Evolutionary conservation across 306 rosid species (phyloP), one percentile per base, ranked within the genome.

Genomic region (Delonix regia): DNA sequence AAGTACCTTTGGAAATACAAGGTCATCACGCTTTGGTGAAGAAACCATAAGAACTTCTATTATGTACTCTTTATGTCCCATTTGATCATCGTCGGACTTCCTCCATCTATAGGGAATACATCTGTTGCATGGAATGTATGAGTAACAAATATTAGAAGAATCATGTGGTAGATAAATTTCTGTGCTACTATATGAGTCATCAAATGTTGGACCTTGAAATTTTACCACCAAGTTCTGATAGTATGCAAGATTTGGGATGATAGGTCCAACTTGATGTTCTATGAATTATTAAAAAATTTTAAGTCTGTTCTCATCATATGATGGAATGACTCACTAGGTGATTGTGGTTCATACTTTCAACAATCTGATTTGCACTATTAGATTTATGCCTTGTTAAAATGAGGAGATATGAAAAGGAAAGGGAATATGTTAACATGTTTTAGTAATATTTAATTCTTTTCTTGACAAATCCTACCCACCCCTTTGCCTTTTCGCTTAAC

Each of bases 41-140:
- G 98, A 88, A 81, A 93, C 78, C 98, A 93, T 93, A 45, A 93
- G 93, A 86, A 93, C 98, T 80, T 91, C 88, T 66, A 93, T 41
- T 74, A 71, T 77, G 69, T 75, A 83, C 82, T 79, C 88, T 14
- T 79, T 73, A 51, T 60, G 76, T 13, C 74, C 74, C 45, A 25
- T 53, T 21, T 77, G 74, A 68, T 80, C 89, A 42, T 48, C 78
- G 18, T 60, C 83, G 28, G 83, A 83, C 63, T 87, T 85, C 61
- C 67, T 82, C 82, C 87, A 71, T 82, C 93, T 88, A 81, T 88
- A 91, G 77, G 97, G 98, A 79, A 93, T 91, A 69, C 98, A 88
- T 81, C 97, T 93, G 97, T 86, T 33, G 55, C 18, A 64, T 24
- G 69, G 34, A 34, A 69, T 47, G 48, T 69, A 79, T 47, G 61